phyloP scores from a whole-genome alignment of 352 stramenopile genomes.

The Blastocystis sp. region DNA sequence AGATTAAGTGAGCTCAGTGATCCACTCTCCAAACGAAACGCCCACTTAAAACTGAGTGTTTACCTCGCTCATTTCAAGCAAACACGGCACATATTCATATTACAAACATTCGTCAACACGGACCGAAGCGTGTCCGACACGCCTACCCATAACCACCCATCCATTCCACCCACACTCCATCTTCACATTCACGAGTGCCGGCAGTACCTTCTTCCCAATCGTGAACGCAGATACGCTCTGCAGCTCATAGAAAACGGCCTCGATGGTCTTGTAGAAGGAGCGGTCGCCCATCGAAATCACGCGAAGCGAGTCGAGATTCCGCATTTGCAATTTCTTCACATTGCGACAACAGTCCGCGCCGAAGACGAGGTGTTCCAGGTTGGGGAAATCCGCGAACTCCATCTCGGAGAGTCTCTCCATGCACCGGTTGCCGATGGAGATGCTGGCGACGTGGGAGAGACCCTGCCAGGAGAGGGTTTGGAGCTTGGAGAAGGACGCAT shows the following conservation, averaged over 20 bases:
- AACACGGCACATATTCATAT: neutral
- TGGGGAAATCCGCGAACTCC: neutral
- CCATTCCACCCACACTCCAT: neutral
- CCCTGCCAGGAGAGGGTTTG: neutral
- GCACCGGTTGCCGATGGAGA: constrained; percentile 21
- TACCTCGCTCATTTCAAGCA: too few species aligned
- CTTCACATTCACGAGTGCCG: constrained; percentile 1
- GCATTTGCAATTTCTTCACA: neutral
- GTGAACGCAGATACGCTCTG: constrained; percentile 13
- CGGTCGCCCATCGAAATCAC: constrained; percentile 15
- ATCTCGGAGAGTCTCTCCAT: constrained; percentile 16
- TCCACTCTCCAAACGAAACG: too few species aligned
- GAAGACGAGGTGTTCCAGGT: constrained; percentile 28
- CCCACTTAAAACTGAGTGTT: too few species aligned
- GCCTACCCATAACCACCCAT: constrained; percentile 8
- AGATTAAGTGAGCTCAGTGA: too few species aligned
- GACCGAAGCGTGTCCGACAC: constrained; percentile 2
- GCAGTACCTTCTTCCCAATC: constrained; percentile 5
- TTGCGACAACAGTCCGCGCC: constrained; percentile 17
- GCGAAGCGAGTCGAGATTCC: constrained; percentile 9
- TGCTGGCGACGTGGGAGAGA: neutral
- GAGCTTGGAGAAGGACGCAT: constrained; percentile 18
- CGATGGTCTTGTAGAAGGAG: neutral
- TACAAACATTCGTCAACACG: neutral
- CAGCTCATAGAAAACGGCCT: neutral